Evolutionary conservation across 2,329 filamentous ascomycete genomes (phyloP), one percentile per base, ranked within the genome.

Genomic region (Trichoderma breve): DNA sequence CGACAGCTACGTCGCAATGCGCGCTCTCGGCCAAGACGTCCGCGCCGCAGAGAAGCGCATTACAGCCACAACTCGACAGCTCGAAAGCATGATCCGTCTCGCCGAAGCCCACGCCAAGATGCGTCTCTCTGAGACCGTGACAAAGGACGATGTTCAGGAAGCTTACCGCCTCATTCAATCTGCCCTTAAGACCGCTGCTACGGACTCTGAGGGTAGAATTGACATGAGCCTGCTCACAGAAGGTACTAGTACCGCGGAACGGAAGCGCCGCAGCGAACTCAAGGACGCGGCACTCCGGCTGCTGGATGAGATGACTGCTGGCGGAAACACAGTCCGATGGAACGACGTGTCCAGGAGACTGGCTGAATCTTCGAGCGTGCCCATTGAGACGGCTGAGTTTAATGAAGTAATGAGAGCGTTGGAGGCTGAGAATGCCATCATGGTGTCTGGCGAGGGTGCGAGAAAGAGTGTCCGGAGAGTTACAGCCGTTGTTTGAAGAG

Each of bases 31-130:
- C 61, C 92, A 94, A 76, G 92, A 95, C 77, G 91, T 95, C 43
- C 93, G 95, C 63, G 88, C 94, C 3, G 89, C 93, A 3, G 97
- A 99, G 82, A 95, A 97, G 82, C 93, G 96, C 76, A 99, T 99
- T 83, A 99, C 96, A 0, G 96, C 96, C 53, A 99, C 96, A 3
- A 99, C 97, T 0, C 90, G 96, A 79, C 96, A 99, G 83, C 87
- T 99, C 6, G 97, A 99, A 83, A 96, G 92, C 60, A 99, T 99
- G 97, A 98, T 99, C 79, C 95, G 96, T 73, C 91, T 99, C 3
- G 85, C 95, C 1, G 96, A 99, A 84, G 96, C 95, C 0, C 97
- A 99, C 82, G 97, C 96, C 64, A 98, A 98, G 82, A 99, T 99
- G 97, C 92, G 96, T 4, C 88, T 99, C 6, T 89, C 92, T 0